Conservation (phyloP, 148 eudicot genomes). For the Silene latifolia region DNA sequence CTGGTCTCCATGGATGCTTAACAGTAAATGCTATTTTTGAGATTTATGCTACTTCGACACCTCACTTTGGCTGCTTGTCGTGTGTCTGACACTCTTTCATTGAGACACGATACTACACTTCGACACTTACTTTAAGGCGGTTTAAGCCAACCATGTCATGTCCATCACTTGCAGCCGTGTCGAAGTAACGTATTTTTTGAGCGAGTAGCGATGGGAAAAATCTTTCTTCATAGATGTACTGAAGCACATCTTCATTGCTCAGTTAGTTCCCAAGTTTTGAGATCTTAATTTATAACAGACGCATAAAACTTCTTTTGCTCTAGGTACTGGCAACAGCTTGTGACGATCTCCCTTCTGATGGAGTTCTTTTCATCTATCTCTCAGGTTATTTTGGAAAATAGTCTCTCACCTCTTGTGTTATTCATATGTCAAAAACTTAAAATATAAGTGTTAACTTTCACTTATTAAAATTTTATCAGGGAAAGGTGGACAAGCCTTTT, state of each 20-base stretch:
- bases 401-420: conserved; percentile 8
- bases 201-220: not conserved
- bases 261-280: not conserved
- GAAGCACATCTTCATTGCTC: not conserved
- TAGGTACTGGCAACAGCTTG: conserved; percentile 86
- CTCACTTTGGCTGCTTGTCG: too few relatives aligned
- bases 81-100: too few relatives aligned
- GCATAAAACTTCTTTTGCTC: conserved; percentile 9
- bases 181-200: too few relatives aligned
- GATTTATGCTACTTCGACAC: too few relatives aligned
- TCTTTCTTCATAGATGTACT: not conserved
- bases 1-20: not conserved
- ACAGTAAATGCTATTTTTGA: too few relatives aligned
- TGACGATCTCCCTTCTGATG: conserved; percentile 87
- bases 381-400: conserved; percentile 52
- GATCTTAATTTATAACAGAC: not conserved
- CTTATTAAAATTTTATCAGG: conserved; percentile 41
- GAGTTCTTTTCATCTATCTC: conserved; percentile 69
- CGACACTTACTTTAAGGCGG: too few relatives aligned
- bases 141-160: too few relatives aligned
- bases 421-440: not conserved
- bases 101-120: too few relatives aligned
- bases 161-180: too few relatives aligned
- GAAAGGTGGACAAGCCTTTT: conserved; percentile 34
- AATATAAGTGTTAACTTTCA: conserved; percentile 11